These are phyloP conservation scores for Apiospora kogelbergensis DNA, from an alignment of 2,329 filamentous ascomycete genomes.

Conservation along the genomic window DNA sequence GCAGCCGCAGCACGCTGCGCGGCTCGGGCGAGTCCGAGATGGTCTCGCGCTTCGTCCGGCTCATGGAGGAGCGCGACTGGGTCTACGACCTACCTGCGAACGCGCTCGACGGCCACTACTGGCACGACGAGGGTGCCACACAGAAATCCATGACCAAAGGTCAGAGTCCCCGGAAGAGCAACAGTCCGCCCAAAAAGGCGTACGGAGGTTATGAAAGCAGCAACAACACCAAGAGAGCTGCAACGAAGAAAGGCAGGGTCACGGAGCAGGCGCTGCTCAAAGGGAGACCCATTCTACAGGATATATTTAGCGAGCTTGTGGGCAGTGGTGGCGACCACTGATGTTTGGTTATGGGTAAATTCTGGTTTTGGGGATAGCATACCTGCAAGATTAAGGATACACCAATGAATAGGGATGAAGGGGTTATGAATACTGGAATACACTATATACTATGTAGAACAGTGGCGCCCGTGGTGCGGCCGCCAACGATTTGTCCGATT, in stretches of 20 bases:
- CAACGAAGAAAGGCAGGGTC: slow-evolving; percentile 56
- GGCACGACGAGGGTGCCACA: slow-evolving; percentile 51
- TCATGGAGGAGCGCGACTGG: slow-evolving; percentile 82
- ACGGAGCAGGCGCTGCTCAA: slow-evolving; percentile 64
- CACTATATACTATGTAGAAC: too few species aligned
- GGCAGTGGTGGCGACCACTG: slow-evolving; percentile 14
- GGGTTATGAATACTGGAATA: not conserved
- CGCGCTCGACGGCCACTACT: slow-evolving; percentile 67
- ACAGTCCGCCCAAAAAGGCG: slow-evolving; percentile 49
- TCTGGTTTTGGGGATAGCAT: not conserved
- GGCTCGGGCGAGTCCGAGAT: slow-evolving; percentile 71
- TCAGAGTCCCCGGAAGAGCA: slow-evolving; percentile 12
- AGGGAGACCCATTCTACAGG: slow-evolving; percentile 67
- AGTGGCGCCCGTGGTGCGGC: too few species aligned
- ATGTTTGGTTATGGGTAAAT: not conserved
- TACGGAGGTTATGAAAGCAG: slow-evolving; percentile 58
- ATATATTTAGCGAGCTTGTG: slow-evolving; percentile 74
- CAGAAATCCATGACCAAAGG: slow-evolving; percentile 6
- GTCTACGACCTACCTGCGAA: slow-evolving; percentile 68
- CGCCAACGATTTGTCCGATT: too few species aligned
- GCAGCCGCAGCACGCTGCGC: slow-evolving; percentile 78
- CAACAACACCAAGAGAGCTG: slow-evolving; percentile 31
- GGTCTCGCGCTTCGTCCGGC: slow-evolving; percentile 69
- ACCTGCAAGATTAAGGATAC: not conserved
- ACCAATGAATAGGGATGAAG: not conserved